These are phyloP conservation scores for Fusarium sp. DNA, from an alignment of 2,329 filamentous ascomycete species.

Conservation along the genomic window DNA sequence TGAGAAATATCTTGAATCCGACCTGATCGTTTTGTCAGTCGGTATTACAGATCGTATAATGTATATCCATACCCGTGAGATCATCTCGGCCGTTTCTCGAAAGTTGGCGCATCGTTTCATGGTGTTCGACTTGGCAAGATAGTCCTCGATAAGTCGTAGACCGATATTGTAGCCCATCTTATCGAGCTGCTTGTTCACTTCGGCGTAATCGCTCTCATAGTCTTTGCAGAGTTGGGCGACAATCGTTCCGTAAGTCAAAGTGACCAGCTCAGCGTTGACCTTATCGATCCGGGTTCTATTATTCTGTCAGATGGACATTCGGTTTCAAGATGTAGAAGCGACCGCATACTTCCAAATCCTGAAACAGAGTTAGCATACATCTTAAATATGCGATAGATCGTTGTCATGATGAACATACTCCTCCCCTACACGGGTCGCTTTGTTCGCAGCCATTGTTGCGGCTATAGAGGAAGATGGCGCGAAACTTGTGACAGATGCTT, in stretches of 20 bases:
- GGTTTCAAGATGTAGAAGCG: not conserved
- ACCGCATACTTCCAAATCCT: constrained; percentile 91
- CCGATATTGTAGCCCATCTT: constrained; percentile 99
- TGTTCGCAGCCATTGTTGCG: constrained; percentile 67
- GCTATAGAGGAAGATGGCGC: not conserved
- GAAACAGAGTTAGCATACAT: constrained; percentile 50
- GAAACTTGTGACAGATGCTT: not conserved
- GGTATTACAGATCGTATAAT: constrained; percentile 8
- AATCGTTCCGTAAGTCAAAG: constrained; percentile 96
- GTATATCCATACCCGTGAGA: constrained; percentile 78
- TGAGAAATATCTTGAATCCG: constrained; percentile 99
- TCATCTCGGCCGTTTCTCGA: constrained; percentile 95
- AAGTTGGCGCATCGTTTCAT: constrained; percentile 92
- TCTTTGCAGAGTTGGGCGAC: constrained; percentile 97
- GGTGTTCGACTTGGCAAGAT: constrained; percentile 93
- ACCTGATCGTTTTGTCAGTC: constrained; percentile 68
- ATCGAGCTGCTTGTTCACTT: constrained; percentile 97
- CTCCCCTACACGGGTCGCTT: constrained; percentile 71
- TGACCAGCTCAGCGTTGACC: constrained; percentile 97
- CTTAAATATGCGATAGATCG: constrained; percentile 5
- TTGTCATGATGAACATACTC: constrained; percentile 61
- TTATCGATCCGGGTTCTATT: constrained; percentile 92
- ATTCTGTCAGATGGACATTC: constrained; percentile 25
- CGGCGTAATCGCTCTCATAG: constrained; percentile 91
- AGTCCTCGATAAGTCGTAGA: constrained; percentile 94